Percentiles rank a stretch among this genome's conserved stretches.
These are phyloP conservation scores for Pseudogymnoascus pannorum DNA, from an alignment of 2,329 filamentous ascomycete species.

Conservation along the genomic window DNA sequence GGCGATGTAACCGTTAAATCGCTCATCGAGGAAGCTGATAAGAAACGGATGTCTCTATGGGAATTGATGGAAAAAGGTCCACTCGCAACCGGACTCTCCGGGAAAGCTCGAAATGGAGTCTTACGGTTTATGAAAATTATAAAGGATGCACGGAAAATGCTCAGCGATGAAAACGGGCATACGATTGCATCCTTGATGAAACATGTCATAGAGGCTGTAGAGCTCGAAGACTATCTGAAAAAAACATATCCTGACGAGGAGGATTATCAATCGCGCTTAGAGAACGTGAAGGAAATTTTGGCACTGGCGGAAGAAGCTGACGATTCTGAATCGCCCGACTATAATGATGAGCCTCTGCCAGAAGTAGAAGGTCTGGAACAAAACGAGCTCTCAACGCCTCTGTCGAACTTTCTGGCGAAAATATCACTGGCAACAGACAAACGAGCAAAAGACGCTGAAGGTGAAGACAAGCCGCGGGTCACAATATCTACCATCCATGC, in stretches of 20 bases:
- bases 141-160: conserved; percentile 46
- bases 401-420: conserved; percentile 82
- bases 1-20: conserved; percentile 71
- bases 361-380: conserved; percentile 67
- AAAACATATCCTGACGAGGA: conserved; percentile 63
- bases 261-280: conserved; percentile 72
- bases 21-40: conserved; percentile 70
- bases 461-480: conserved; percentile 54
- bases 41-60: conserved; percentile 66
- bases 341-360: conserved; percentile 51
- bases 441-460: conserved; percentile 53
- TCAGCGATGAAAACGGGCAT: conserved; percentile 29
- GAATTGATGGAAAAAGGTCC: conserved; percentile 51
- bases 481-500: conserved; percentile 96
- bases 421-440: conserved; percentile 78
- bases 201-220: conserved; percentile 55
- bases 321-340: conserved; percentile 21
- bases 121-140: conserved; percentile 53
- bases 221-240: conserved; percentile 67
- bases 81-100: conserved; percentile 46
- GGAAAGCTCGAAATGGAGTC: conserved; percentile 49
- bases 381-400: conserved; percentile 50
- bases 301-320: conserved; percentile 62
- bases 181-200: conserved; percentile 36
- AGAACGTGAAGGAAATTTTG: conserved; percentile 84